Percentiles rank a stretch among this genome's conserved stretches.
Evolutionary conservation across 2,329 filamentous ascomycete species (phyloP).

Genomic region (Arthrobotrys sphaeroides): DNA sequence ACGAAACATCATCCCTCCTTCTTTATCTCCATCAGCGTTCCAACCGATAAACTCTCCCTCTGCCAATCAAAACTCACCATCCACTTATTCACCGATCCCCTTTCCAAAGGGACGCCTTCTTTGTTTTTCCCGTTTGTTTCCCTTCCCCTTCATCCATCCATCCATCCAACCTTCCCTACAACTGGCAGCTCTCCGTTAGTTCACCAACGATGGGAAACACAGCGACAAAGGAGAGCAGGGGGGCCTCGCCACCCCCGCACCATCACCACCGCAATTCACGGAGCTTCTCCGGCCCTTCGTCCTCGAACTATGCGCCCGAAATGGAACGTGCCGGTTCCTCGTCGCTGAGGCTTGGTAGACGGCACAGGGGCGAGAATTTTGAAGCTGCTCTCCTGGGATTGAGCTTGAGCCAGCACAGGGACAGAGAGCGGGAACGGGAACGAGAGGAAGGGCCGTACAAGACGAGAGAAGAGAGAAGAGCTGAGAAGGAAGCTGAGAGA

Average conservation of each 20-base stretch:
- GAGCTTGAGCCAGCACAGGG: slow-evolving; percentile 53
- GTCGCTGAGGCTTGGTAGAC: slow-evolving; percentile 46
- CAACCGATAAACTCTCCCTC: not conserved
- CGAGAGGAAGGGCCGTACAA: slow-evolving; percentile 43
- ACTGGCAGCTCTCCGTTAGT: slow-evolving; percentile 18
- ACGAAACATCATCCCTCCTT: not conserved
- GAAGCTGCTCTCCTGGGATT: slow-evolving; percentile 56
- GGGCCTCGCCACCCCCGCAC: slow-evolving; percentile 55
- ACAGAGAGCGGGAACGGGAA: slow-evolving; percentile 55
- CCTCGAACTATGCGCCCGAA: slow-evolving; percentile 50
- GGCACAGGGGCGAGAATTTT: slow-evolving; percentile 52
- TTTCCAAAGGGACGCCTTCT: not conserved
- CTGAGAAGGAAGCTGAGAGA: slow-evolving; percentile 91
- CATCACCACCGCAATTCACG: slow-evolving; percentile 51
- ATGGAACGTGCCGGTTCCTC: slow-evolving; percentile 37
- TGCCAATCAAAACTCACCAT: not conserved
- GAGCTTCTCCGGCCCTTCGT: slow-evolving; percentile 54
- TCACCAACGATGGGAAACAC: slow-evolving; percentile 56
- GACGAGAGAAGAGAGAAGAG: slow-evolving; percentile 69
- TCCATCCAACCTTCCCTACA: too few species aligned
- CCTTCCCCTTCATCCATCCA: too few species aligned
- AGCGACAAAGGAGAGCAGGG: slow-evolving; percentile 58
- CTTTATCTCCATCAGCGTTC: not conserved
- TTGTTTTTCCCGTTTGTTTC: not conserved
- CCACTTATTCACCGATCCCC: slow-evolving; percentile 1